Percentiles rank a stretch among this genome's conserved stretches.
Evolutionary conservation across 176 grass and related monocot species (phyloP).

Genomic region (Zoysia pacifica): DNA sequence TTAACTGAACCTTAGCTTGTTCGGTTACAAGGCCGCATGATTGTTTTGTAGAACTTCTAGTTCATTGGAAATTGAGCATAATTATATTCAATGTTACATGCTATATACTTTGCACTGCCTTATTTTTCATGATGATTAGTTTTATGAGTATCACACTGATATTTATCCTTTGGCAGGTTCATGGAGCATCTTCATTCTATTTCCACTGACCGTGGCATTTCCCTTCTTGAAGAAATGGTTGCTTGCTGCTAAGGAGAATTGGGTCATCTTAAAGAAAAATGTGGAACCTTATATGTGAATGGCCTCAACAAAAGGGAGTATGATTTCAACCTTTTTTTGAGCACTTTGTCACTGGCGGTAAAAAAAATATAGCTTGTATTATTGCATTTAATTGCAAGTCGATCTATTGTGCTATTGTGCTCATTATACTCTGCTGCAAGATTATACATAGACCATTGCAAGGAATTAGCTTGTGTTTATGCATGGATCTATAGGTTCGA

Average conservation of each 20-base stretch:
- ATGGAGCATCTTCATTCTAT: conserved; percentile 56
- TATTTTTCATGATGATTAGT: conserved; percentile 1
- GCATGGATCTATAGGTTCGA: too few species aligned
- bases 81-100: conserved; percentile 12
- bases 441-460: too few species aligned
- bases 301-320: conserved; percentile 45
- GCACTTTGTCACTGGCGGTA: too few species aligned
- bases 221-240: conserved; percentile 71
- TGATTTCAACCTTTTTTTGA: too few species aligned
- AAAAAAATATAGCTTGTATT: too few species aligned
- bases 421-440: too few species aligned
- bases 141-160: background rate
- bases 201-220: conserved; percentile 27
- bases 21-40: too few species aligned
- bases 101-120: background rate
- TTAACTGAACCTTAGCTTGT: background rate
- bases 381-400: too few species aligned
- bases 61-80: conserved; percentile 11
- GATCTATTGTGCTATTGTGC: too few species aligned
- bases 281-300: conserved; percentile 64
- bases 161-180: conserved; percentile 47
- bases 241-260: conserved; percentile 66
- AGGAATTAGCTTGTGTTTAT: too few species aligned
- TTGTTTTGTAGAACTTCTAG: background rate
- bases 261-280: conserved; percentile 49